Evolutionary conservation across 306 rosid genomes (phyloP), one percentile per base, ranked within the genome.

Genomic region (Canavalia gladiata): DNA sequence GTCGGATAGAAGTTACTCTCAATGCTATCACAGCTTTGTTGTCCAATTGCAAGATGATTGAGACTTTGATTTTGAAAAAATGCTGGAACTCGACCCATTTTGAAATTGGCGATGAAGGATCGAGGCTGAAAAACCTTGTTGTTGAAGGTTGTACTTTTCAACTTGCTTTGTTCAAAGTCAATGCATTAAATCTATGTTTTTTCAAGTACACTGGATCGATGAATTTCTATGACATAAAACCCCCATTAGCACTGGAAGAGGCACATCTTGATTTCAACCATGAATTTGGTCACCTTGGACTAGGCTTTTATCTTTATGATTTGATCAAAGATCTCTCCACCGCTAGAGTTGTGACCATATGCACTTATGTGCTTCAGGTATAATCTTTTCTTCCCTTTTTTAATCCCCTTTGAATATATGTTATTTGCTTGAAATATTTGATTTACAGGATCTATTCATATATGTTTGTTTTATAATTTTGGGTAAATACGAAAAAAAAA

Each of bases 141-240:
- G 12, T 82, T 49, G 67, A 57, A 3, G 49, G 47, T 9, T 82
- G 82, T 51, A 0, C 10, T 6, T 82, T 68, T 69, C 0, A 12
- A 0, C 0, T 0, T 28, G 4, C n/a, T 8, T 11, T 7, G 4
- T 7, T 82, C 4, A 12, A 4, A 8, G n/a, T 82, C 12, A 82
- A 41, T 12, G 82, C 78, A n/a, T 78, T 78, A 3, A 76, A 82
- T 3, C 39, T 76, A 2, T 41, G 1, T 1, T 37, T 29, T 9
- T 69, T 82, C 12, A 50, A 68, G 58, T 82, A 82, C 10, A 6
- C 9, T 49, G 82, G 86, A 2, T 3, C 0, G 0, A 12, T 59
- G 2, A n/a, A 3, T 2, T 0, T 31, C 1, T 68, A 41, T 76
- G 25, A 75, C 1, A 29, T 82, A 7, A 2, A 37, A 2, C 2